Conservation (phyloP, 2,329 filamentous ascomycete species). For the Fusarium anthophilum region DNA sequence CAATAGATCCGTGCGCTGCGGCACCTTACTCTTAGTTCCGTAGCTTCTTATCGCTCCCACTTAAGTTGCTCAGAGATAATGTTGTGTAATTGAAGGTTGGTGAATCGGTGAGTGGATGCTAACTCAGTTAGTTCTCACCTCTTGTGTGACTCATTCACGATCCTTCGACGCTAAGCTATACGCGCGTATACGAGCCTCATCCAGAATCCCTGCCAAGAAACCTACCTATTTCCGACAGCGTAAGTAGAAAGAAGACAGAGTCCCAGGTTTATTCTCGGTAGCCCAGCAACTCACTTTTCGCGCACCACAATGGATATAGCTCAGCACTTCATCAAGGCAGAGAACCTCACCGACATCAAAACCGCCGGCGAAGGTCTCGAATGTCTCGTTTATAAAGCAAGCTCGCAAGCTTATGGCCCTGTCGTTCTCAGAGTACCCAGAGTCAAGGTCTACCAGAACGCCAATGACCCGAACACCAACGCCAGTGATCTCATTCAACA, state of each 20-base stretch:
- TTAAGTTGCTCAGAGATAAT: background rate
- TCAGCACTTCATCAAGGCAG: background rate
- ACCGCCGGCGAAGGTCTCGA: constrained; percentile 9
- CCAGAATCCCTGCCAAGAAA: background rate
- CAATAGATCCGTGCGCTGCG: background rate
- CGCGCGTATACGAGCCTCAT: background rate
- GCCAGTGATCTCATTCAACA: background rate
- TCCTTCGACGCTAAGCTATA: background rate
- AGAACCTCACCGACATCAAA: background rate
- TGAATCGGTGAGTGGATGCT: background rate
- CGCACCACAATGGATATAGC: background rate
- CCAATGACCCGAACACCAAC: background rate
- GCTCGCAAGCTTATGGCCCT: background rate
- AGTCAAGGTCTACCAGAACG: constrained; percentile 12
- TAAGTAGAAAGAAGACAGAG: background rate
- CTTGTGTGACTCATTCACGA: background rate
- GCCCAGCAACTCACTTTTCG: background rate
- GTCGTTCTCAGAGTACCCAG: constrained; percentile 9
- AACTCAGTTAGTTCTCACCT: background rate
- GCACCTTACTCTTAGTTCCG: too few relatives aligned
- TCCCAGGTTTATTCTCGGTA: background rate
- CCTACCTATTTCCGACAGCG: too few relatives aligned
- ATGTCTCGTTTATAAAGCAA: constrained; percentile 15
- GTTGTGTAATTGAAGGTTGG: background rate
- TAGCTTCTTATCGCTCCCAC: background rate